Conservation (phyloP, 176 grass and related monocot genomes). For the Oryza longistaminata region DNA sequence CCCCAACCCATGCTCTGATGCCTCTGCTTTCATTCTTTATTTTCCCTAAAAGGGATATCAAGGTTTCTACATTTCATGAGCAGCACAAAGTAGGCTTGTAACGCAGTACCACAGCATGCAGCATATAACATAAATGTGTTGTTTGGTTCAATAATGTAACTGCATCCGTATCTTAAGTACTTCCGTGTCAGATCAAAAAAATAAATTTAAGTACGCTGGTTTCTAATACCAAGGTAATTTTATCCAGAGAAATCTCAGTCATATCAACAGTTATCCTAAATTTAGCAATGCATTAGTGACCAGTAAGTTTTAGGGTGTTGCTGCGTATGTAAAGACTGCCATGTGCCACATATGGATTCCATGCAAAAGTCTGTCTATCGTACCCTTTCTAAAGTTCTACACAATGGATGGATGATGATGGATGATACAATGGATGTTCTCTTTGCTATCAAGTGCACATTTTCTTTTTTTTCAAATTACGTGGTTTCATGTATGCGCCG, state of each 20-base stretch:
- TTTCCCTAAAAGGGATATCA: not conserved
- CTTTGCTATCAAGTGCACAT: not conserved
- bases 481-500: not conserved
- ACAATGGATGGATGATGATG: not conserved
- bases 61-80: not conserved
- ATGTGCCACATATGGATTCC: not conserved
- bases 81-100: too few relatives aligned
- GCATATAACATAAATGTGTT: not conserved
- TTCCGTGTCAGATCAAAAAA: too few relatives aligned
- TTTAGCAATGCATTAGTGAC: not conserved
- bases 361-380: not conserved
- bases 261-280: not conserved
- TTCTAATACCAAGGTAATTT: not conserved
- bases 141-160: not conserved
- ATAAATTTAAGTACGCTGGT: not conserved
- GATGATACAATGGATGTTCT: not conserved
- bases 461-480: not conserved
- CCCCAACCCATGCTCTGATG: not conserved
- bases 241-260: not conserved
- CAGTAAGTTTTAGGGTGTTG: not conserved
- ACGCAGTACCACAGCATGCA: too few relatives aligned
- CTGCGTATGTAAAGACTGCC: not conserved
- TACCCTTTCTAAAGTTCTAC: not conserved
- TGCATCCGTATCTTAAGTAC: not conserved
- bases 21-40: not conserved